Base-by-base conservation (phyloP, 495 filamentous ascomycete genomes). In the Usnea hakonensis region DNA sequence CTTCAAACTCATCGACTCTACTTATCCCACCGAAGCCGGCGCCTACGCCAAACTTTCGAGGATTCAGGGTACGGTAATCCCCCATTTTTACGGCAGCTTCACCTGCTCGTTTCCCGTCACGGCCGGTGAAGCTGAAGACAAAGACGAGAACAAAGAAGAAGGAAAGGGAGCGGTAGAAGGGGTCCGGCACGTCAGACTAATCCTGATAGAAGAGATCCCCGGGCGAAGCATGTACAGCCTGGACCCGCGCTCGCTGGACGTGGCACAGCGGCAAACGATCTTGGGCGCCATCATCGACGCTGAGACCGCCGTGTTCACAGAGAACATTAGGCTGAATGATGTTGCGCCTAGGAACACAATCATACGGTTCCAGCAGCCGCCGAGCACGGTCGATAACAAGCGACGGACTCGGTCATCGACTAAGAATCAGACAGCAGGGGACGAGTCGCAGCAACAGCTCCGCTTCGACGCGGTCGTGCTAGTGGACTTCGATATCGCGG, bases 51-150 rank as follows among this genome's bases (percentile, higher is more conserved):
- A 23, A 41, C 64, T 72, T 6, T 55, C 28, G 28, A 59, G 61
- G 41, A 55, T 69, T 32, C 67, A 72, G 55, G 60, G 69, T 19
- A 43, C 32, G 23, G 28, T 48, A 16, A 66, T 71, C 30, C 65
- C 70, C 21, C 63, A 43, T 52, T 72, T 65, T 55, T 69, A 67
- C 44, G 68, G 65, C 16, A 69, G 69, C 19, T 71, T 70, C 60
- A 65, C 70, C 43, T 61, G 69, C 48, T 55, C 58, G 44, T 48
- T 73, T 57, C 46, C 60, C 44, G 66, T 66, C 48, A 30, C 65
- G 55, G 56, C 40, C 50, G 16, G 30, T 16, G 55, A 62, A 17
- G 66, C 35, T 11, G 35, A 37, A 37, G 35, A 37, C 35, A 37
- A 37, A 37, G 35, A 37, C 35, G 35, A 37, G 6, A 11, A 37